phyloP scores from a whole-genome alignment of 176 grass and related monocot species.

The Leersia perrieri region DNA sequence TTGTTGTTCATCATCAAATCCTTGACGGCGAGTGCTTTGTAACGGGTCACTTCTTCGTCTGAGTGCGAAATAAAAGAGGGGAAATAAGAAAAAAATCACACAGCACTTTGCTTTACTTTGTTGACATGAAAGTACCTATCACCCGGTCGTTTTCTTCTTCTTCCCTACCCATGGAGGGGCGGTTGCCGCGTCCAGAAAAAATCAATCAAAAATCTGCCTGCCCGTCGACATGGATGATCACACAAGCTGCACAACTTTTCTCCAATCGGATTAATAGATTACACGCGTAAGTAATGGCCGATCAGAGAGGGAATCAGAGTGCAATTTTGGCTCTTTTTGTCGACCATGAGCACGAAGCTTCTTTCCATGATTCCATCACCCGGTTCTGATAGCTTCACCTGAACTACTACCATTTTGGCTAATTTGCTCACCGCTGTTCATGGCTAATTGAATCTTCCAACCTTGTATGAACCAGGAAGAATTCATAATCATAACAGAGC shows the following conservation, averaged over 20 bases:
- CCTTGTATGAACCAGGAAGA: too few relatives aligned
- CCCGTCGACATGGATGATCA: not conserved
- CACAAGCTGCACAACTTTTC: not conserved
- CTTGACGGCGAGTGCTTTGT: not conserved
- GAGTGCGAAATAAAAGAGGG: not conserved
- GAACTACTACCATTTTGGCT: not conserved
- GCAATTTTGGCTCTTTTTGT: not conserved
- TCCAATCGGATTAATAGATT: not conserved
- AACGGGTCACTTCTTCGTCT: not conserved
- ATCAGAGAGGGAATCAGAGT: not conserved
- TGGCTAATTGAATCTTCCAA: not conserved
- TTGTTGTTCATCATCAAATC: not conserved
- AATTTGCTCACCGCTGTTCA: not conserved
- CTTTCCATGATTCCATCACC: not conserved
- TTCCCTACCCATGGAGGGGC: not conserved
- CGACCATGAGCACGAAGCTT: constrained; percentile 18
- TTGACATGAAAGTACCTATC: not conserved
- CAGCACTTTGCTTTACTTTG: not conserved
- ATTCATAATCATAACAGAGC: not conserved
- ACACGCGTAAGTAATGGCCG: not conserved
- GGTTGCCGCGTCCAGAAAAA: not conserved
- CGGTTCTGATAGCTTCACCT: constrained; percentile 10
- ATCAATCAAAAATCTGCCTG: not conserved
- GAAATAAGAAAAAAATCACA: not conserved
- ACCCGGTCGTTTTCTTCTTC: constrained; percentile 2